These are phyloP conservation scores for Moniliella sp. DNA, from an alignment of 1,284 basidiomycete genomes.

Conservation along the genomic window DNA sequence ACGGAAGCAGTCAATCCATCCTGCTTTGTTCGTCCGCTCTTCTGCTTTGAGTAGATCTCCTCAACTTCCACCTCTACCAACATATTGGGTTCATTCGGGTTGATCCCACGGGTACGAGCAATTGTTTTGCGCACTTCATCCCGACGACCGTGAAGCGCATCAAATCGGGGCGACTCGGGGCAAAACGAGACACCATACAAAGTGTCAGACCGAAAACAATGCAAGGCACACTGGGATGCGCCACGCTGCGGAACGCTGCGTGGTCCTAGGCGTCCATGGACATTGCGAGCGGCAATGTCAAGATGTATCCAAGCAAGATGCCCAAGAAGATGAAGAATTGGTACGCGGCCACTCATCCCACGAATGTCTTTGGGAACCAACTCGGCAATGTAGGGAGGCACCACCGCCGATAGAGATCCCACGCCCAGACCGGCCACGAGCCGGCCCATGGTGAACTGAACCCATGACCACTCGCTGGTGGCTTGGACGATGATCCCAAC, in stretches of 20 bases:
- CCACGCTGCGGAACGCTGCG: slow-evolving; percentile 49
- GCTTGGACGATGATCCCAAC: slow-evolving; percentile 47
- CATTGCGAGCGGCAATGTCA: background rate
- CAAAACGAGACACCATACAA: slow-evolving; percentile 50
- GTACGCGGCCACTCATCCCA: slow-evolving; percentile 48
- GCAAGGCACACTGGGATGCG: slow-evolving; percentile 49
- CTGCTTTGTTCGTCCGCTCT: slow-evolving; percentile 5
- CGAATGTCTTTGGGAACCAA: slow-evolving; percentile 55
- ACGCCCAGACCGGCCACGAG: slow-evolving; percentile 41
- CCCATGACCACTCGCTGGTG: slow-evolving; percentile 27
- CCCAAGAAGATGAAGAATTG: slow-evolving; percentile 36
- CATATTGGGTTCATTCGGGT: too few species aligned
- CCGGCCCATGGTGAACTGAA: slow-evolving; percentile 43
- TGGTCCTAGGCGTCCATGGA: slow-evolving; percentile 46
- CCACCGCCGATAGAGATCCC: slow-evolving; percentile 43
- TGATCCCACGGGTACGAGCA: too few species aligned
- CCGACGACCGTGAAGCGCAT: slow-evolving; percentile 39
- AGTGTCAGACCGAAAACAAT: slow-evolving; percentile 50
- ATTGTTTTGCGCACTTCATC: slow-evolving; percentile 43
- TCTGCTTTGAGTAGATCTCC: slow-evolving; percentile 17
- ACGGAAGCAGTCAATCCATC: slow-evolving; percentile 28
- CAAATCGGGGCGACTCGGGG: slow-evolving; percentile 54
- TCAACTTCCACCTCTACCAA: slow-evolving; percentile 25
- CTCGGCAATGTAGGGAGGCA: slow-evolving; percentile 55
- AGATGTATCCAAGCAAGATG: background rate